Conservation (phyloP, 2,329 filamentous ascomycete genomes). For the Rutstroemia sp. region DNA sequence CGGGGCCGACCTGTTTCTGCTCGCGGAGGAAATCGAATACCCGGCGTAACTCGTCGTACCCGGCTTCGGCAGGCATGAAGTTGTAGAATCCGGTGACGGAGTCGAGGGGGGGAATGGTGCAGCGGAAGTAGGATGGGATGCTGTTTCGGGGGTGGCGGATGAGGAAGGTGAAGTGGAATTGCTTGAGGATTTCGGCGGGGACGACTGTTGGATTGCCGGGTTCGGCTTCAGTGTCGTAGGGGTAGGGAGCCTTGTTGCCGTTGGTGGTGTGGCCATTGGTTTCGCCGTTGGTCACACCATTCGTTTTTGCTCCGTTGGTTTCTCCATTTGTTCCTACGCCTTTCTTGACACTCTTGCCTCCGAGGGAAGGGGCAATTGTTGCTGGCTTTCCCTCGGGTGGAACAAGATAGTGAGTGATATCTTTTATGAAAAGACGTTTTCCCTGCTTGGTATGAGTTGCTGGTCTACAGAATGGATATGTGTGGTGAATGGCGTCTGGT, state of each 20-base stretch:
- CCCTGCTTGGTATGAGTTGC: constrained; percentile 9
- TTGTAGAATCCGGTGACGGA: constrained; percentile 76
- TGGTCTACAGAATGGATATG: background rate
- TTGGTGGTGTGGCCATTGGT: constrained; percentile 26
- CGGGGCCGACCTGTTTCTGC: constrained; percentile 62
- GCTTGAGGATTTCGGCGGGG: constrained; percentile 62
- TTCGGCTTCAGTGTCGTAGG: constrained; percentile 49
- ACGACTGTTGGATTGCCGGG: constrained; percentile 77
- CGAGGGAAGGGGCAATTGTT: constrained; percentile 70
- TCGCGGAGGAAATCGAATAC: constrained; percentile 78
- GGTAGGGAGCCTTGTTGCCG: constrained; percentile 39
- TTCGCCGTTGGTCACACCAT: constrained; percentile 20
- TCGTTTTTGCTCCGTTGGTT: constrained; percentile 22
- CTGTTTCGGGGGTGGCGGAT: constrained; percentile 91
- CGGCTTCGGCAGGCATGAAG: constrained; percentile 83
- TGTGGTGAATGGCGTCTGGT: background rate
- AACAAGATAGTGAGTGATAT: constrained; percentile 89
- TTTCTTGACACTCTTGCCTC: constrained; percentile 25
- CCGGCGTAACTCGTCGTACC: constrained; percentile 79
- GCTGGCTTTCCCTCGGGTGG: constrained; percentile 64
- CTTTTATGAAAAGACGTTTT: constrained; percentile 95
- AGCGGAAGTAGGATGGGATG: constrained; percentile 91
- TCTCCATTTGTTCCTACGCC: constrained; percentile 26
- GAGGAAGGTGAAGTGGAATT: constrained; percentile 92
- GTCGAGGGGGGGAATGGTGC: constrained; percentile 81